Evolutionary conservation across 2,329 filamentous ascomycete species (phyloP).

Genomic region (Pseudocercospora eumusae): DNA sequence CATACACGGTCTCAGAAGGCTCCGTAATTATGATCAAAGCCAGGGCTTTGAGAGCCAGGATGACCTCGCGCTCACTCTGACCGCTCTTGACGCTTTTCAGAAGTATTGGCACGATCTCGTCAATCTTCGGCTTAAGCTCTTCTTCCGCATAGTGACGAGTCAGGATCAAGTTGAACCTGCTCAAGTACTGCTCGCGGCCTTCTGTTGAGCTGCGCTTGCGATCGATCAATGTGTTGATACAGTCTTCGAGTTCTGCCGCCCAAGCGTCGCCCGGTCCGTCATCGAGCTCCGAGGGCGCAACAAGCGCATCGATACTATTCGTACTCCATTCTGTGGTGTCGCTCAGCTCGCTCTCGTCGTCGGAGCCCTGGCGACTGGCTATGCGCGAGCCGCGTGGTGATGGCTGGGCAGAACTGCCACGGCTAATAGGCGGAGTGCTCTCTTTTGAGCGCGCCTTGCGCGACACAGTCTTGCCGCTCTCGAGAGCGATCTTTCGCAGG

Average conservation of each 20-base stretch:
- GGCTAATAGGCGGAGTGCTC: slow-evolving; percentile 60
- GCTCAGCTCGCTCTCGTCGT: slow-evolving; percentile 61
- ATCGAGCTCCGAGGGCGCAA: slow-evolving; percentile 56
- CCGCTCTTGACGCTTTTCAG: slow-evolving; percentile 70
- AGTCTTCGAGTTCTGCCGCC: slow-evolving; percentile 63
- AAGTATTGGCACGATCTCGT: slow-evolving; percentile 66
- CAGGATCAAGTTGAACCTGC: slow-evolving; percentile 64
- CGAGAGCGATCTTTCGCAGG: slow-evolving; percentile 66
- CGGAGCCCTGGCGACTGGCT: slow-evolving; percentile 63
- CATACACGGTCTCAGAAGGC: slow-evolving; percentile 66
- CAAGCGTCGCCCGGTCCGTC: slow-evolving; percentile 56
- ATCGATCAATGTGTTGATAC: slow-evolving; percentile 71
- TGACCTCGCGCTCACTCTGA: slow-evolving; percentile 66
- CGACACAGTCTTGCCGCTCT: slow-evolving; percentile 71
- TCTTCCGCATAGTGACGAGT: slow-evolving; percentile 68
- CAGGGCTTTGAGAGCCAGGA: slow-evolving; percentile 70
- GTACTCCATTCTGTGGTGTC: slow-evolving; percentile 63
- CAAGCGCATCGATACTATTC: slow-evolving; percentile 67
- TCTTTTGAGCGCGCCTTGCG: slow-evolving; percentile 64
- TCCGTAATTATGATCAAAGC: slow-evolving; percentile 69
- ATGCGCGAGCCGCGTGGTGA: slow-evolving; percentile 62
- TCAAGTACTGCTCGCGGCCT: slow-evolving; percentile 66
- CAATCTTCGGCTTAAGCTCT: slow-evolving; percentile 60
- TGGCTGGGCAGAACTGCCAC: slow-evolving; percentile 57
- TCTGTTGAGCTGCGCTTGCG: slow-evolving; percentile 77